These are phyloP conservation scores for Colletotrichum endophyticum DNA, from an alignment of 2,329 filamentous ascomycete genomes.

Conservation along the genomic window DNA sequence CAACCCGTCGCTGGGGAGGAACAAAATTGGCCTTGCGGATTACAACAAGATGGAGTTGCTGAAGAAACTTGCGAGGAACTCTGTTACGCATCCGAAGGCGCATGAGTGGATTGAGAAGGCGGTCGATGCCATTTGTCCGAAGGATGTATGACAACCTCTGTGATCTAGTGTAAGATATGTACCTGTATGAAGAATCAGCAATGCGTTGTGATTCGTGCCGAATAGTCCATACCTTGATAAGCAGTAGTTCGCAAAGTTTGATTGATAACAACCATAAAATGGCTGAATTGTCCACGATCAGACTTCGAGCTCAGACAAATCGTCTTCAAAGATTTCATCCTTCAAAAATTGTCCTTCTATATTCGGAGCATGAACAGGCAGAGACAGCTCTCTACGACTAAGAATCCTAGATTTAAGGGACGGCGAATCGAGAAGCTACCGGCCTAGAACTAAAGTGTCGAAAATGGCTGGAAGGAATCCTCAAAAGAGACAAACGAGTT, in stretches of 20 bases:
- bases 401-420: rapidly evolving
- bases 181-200: not conserved
- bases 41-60: not conserved
- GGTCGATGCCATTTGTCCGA: not conserved
- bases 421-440: rapidly evolving
- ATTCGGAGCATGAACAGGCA: rapidly evolving
- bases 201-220: not conserved
- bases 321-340: rapidly evolving
- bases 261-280: not conserved
- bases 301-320: not conserved
- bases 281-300: rapidly evolving
- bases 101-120: not conserved
- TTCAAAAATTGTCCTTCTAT: not conserved
- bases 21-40: not conserved
- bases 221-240: not conserved
- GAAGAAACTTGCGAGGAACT: not conserved
- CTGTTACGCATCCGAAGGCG: not conserved
- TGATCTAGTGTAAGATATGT: not conserved
- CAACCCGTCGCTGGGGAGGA: not conserved
- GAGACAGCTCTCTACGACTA: not conserved
- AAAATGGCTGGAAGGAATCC: rapidly evolving
- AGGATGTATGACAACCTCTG: not conserved
- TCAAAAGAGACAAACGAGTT: not conserved
- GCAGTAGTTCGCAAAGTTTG: not conserved
- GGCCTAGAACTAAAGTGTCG: not conserved